Evolutionary conservation across 345 rosid genomes (phyloP).

Genomic region (Populus tremula): DNA sequence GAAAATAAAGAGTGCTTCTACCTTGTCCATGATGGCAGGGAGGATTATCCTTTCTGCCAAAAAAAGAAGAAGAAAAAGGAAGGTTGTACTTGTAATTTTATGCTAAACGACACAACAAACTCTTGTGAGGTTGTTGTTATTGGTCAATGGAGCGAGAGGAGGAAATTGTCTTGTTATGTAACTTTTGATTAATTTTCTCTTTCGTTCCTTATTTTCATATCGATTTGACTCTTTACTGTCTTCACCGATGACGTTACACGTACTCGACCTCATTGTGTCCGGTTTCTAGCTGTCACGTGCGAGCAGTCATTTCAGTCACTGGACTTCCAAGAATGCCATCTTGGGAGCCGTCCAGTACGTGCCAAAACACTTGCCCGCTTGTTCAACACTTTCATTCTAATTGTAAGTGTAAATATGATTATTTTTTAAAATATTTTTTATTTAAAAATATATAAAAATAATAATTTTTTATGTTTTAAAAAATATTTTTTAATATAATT

Average conservation of each 20-base stretch:
- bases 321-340: background rate
- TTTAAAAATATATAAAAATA: no score
- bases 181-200: background rate
- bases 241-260: background rate
- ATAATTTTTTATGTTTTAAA: no score
- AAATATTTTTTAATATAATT: no score
- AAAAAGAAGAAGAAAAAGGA: no score
- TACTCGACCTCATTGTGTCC: background rate
- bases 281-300: background rate
- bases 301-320: background rate
- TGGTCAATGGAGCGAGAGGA: background rate
- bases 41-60: background rate
- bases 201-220: constrained; percentile 1
- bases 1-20: background rate
- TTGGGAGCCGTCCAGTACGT: constrained; percentile 3
- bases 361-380: background rate
- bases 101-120: background rate
- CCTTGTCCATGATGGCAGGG: background rate
- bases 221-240: background rate
- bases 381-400: background rate
- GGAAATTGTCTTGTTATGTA: background rate
- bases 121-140: background rate
- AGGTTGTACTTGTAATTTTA: background rate
- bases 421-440: no score
- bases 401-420: no score